phyloP scores from a whole-genome alignment of 2,329 filamentous ascomycete species.

The Claviceps sp. region DNA sequence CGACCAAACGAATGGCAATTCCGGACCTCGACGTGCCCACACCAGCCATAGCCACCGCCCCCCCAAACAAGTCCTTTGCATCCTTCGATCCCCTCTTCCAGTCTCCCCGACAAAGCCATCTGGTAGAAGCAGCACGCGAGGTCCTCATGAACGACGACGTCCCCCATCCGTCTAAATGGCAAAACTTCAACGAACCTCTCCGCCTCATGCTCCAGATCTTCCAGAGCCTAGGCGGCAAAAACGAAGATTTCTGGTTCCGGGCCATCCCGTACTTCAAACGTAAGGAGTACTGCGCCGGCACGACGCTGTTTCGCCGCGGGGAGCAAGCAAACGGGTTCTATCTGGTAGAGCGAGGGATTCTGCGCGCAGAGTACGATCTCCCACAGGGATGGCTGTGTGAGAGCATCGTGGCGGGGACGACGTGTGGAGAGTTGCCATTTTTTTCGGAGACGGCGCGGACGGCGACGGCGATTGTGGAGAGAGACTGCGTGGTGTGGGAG shows the following conservation, averaged over 20 bases:
- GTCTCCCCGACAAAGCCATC: slow-evolving; percentile 67
- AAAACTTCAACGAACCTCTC: slow-evolving; percentile 77
- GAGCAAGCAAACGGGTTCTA: slow-evolving; percentile 76
- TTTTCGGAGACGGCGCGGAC: slow-evolving; percentile 84
- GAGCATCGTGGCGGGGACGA: slow-evolving; percentile 85
- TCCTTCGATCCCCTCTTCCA: slow-evolving; percentile 40
- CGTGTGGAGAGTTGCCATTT: slow-evolving; percentile 91
- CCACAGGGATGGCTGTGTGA: slow-evolving; percentile 84
- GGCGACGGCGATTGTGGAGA: slow-evolving; percentile 72
- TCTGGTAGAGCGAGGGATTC: slow-evolving; percentile 74
- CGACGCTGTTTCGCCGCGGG: slow-evolving; percentile 64
- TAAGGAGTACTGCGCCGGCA: slow-evolving; percentile 53
- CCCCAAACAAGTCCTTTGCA: slow-evolving; percentile 15
- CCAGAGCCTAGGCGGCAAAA: slow-evolving; percentile 69
- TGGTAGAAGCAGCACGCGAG: slow-evolving; percentile 64
- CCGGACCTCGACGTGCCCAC: slow-evolving; percentile 36
- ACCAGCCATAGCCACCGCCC: slow-evolving; percentile 9
- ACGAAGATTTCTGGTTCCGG: slow-evolving; percentile 92
- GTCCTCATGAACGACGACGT: slow-evolving; percentile 57
- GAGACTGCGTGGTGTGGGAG: slow-evolving; percentile 70
- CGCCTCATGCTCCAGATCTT: slow-evolving; percentile 93
- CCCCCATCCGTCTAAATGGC: slow-evolving; percentile 55
- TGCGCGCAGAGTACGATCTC: slow-evolving; percentile 80
- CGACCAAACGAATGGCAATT: slow-evolving; percentile 28
- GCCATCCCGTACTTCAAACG: slow-evolving; percentile 62